Conservation (phyloP, 495 filamentous ascomycete species). For the Podospora comata region DNA sequence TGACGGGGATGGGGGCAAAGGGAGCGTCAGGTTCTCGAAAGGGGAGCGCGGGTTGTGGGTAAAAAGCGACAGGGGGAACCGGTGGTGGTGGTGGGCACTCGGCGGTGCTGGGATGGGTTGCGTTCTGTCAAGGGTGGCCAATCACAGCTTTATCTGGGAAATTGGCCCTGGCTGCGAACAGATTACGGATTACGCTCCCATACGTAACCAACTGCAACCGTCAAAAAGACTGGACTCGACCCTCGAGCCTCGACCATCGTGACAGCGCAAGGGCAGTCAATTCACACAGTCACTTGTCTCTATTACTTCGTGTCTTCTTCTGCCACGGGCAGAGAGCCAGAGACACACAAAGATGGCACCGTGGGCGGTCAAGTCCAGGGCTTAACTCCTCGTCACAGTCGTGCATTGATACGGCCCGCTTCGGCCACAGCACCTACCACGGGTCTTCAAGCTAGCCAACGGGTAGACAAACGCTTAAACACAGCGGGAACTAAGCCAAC, state of each 20-base stretch:
- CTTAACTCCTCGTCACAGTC: conserved; percentile 4
- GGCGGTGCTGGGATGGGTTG: conserved; percentile 15
- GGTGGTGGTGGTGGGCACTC: conserved; percentile 11
- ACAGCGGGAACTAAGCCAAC: neutral
- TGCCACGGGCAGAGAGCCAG: no score
- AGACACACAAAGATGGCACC: neutral
- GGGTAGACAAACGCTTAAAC: neutral
- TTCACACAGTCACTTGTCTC: neutral
- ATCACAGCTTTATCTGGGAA: conserved; percentile 28
- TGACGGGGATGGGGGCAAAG: neutral
- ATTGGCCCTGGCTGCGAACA: conserved; percentile 26
- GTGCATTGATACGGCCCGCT: conserved; percentile 7
- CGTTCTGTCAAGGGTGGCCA: conserved; percentile 16
- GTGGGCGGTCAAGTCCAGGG: neutral
- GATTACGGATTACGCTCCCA: conserved; percentile 9
- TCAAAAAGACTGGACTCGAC: neutral
- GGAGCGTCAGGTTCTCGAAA: neutral
- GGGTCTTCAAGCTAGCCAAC: neutral
- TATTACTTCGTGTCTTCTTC: neutral
- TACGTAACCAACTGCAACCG: neutral
- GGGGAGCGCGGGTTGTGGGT: conserved; percentile 12
- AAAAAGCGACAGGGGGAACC: conserved; percentile 3
- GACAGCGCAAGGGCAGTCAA: neutral
- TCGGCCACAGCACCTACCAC: neutral
- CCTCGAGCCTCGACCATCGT: neutral